phyloP scores from a whole-genome alignment of 1,139 yeast species.

The Scheffersomyces titani region DNA sequence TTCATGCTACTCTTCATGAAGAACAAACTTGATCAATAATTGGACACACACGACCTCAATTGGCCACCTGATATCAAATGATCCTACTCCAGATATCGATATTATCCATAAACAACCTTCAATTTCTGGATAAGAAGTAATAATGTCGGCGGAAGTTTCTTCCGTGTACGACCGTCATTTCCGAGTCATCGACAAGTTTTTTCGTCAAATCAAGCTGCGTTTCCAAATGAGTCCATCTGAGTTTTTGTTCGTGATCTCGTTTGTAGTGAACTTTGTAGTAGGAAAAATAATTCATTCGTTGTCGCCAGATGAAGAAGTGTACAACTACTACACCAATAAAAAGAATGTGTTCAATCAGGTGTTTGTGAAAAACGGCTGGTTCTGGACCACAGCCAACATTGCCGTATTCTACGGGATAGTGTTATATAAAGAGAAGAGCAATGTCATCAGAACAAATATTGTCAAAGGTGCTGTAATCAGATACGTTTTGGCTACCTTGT shows the following conservation, averaged over 20 bases:
- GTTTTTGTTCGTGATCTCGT: slow-evolving; percentile 27
- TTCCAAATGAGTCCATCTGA: slow-evolving; percentile 21
- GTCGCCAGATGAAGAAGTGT: slow-evolving; percentile 39
- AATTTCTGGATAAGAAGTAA: background rate
- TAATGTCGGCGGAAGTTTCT: slow-evolving; percentile 3
- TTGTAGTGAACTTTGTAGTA: slow-evolving; percentile 30
- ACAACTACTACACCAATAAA: slow-evolving; percentile 63
- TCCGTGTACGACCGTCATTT: slow-evolving; percentile 24
- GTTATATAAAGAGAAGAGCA: background rate
- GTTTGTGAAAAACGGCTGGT: slow-evolving; percentile 91
- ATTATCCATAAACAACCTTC: background rate
- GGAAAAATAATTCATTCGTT: slow-evolving; percentile 36
- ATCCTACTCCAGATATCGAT: background rate
- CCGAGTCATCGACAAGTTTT: slow-evolving; percentile 4
- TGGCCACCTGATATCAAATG: background rate
- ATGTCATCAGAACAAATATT: background rate
- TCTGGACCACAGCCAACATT: slow-evolving; percentile 68
- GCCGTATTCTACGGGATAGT: slow-evolving; percentile 26
- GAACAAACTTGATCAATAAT: background rate
- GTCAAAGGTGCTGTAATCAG: slow-evolving; percentile 29
- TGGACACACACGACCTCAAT: background rate
- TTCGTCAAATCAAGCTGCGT: slow-evolving; percentile 7
- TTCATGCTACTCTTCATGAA: background rate
- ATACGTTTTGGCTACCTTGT: slow-evolving; percentile 56
- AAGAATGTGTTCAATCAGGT: slow-evolving; percentile 64